Evolutionary conservation across 495 filamentous ascomycete species (phyloP), one percentile per base, ranked within the genome.

Genomic region (Annulohypoxylon stygium): DNA sequence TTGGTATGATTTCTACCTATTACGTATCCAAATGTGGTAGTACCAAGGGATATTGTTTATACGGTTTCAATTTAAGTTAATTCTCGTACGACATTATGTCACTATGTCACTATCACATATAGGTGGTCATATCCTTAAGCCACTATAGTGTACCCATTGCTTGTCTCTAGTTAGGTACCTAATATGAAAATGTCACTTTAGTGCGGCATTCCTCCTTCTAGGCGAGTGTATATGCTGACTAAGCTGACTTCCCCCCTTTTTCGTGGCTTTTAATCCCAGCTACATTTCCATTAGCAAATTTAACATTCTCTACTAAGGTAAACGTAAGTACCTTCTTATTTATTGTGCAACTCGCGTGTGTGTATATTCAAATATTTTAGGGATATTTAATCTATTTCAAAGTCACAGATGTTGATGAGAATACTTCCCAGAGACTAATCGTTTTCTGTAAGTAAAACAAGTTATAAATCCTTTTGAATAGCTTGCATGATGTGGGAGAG

Each of bases 171-270:
- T 23, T 23, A 23, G 20, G 0, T 23, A 23, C 20, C 20, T 23
- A 23, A 23, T 23, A 23, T 23, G 20, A 23, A 23, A 23, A 23
- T 23, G 20, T 23, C 20, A 23, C 20, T 23, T 23, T 23, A 23
- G 20, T 23, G 20, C 20, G 34, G 10, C 10, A 36, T 36, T 36
- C 10, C 6, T 36, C 34, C 34, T 36, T 36, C 34, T 36, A 53
- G 20, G 20, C 2, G 20, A 26, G 1, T 58, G 11, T 58, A 58
- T 58, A 58, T n/a, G 51, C 51, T 55, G 51, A 55, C 51, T 55
- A 34, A 55, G 51, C 51, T 34, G 25, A 54, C 20, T 23, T 54
- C 30, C 5, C 50, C 20, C 23, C 26, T 30, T 20, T 5, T 54
- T 26, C 26, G 7, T 23, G 16, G 26, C 3, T 54, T 12, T 9